A percentile compares a stretch with the other conserved stretches of the same genome.
These are phyloP conservation scores for Coemansia sp. DNA, from an alignment of 192 early-diverging fungal species.

Conservation along the genomic window DNA sequence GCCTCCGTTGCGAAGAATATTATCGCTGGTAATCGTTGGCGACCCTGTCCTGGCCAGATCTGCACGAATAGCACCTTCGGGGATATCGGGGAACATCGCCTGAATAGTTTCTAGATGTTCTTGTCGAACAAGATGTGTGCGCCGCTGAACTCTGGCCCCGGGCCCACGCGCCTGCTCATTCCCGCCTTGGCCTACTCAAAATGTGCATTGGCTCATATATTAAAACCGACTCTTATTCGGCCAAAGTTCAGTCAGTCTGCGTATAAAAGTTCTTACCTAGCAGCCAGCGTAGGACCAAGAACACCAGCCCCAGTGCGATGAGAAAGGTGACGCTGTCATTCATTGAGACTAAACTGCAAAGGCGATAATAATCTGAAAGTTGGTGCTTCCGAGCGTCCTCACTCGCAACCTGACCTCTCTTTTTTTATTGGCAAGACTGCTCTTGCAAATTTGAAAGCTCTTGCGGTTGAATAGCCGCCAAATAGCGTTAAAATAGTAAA, in stretches of 20 bases:
- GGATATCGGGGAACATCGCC: slow-evolving; percentile 82
- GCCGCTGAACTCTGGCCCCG: slow-evolving; percentile 23
- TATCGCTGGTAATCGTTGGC: slow-evolving; percentile 77
- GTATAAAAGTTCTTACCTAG: slow-evolving; percentile 24
- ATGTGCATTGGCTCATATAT: background rate
- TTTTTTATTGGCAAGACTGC: no score
- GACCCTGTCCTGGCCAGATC: slow-evolving; percentile 82
- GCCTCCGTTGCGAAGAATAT: slow-evolving; percentile 67
- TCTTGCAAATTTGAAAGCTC: no score
- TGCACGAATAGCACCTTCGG: slow-evolving; percentile 68
- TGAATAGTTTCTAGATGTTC: slow-evolving; percentile 67
- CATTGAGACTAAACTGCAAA: slow-evolving; percentile 18
- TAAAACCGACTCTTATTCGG: background rate
- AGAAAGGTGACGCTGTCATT: slow-evolving; percentile 47
- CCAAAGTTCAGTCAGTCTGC: no score
- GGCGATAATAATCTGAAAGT: no score
- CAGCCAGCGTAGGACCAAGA: slow-evolving; percentile 49
- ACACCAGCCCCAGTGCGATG: slow-evolving; percentile 45
- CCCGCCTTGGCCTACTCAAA: slow-evolving; percentile 37
- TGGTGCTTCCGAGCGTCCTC: no score
- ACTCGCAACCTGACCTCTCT: no score
- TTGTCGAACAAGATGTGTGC: slow-evolving; percentile 35
- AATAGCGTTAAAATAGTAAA: no score
- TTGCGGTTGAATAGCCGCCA: no score
- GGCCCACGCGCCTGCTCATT: slow-evolving; percentile 22